Conservation (phyloP, 345 rosid genomes). For the Euphorbia peplus region DNA sequence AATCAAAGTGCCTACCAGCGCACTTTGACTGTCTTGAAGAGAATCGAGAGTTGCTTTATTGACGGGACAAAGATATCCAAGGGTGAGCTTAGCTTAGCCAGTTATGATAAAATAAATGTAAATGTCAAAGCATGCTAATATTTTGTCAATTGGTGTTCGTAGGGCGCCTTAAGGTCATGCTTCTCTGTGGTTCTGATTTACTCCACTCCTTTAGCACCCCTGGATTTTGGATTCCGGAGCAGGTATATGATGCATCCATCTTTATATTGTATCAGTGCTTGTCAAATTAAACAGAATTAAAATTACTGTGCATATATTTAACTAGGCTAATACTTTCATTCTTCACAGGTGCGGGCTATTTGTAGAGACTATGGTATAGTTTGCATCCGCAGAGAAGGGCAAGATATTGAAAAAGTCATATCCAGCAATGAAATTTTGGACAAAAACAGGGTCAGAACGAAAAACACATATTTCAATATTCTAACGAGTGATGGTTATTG, state of each 20-base stretch:
- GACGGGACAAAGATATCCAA: slow-evolving; percentile 25
- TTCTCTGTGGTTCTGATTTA: slow-evolving; percentile 91
- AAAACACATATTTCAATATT: neutral
- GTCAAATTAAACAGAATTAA: neutral
- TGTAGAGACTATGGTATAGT: slow-evolving; percentile 76
- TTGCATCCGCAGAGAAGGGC: slow-evolving; percentile 85
- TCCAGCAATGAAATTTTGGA: slow-evolving; percentile 45
- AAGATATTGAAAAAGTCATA: slow-evolving; percentile 60
- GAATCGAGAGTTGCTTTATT: slow-evolving; percentile 51
- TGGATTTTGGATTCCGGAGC: slow-evolving; percentile 82
- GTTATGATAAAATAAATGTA: neutral
- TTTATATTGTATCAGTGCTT: neutral
- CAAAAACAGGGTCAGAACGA: slow-evolving; percentile 40
- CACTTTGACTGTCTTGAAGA: slow-evolving; percentile 52
- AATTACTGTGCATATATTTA: too few species aligned
- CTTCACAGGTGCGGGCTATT: slow-evolving; percentile 51
- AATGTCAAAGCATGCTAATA: neutral
- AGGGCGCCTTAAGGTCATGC: slow-evolving; percentile 76
- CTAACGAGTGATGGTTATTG: neutral
- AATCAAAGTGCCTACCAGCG: slow-evolving; percentile 69
- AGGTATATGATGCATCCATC: slow-evolving; percentile 36
- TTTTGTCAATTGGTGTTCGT: slow-evolving; percentile 17
- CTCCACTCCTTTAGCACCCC: slow-evolving; percentile 72
- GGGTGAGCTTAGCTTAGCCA: slow-evolving; percentile 39
- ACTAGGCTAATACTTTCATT: too few species aligned